Percentiles rank a stretch among this genome's conserved stretches.
These are phyloP conservation scores for Colletotrichum musae DNA, from an alignment of 2,329 filamentous ascomycete genomes.

Conservation along the genomic window DNA sequence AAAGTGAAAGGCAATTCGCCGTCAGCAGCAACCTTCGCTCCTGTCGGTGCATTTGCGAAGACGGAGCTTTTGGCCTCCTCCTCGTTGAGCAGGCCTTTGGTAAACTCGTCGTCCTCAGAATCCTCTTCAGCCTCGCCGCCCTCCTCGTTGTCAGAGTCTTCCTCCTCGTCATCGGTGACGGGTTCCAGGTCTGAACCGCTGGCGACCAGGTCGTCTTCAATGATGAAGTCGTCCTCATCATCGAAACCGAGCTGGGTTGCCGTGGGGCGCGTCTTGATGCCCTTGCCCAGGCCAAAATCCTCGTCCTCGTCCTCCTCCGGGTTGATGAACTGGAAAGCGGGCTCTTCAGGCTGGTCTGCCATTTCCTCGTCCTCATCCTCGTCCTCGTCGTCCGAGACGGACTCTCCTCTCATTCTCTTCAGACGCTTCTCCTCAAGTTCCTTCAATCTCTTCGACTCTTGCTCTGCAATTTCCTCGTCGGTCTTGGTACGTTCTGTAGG, in stretches of 20 bases:
- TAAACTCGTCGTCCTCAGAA: conserved; percentile 78
- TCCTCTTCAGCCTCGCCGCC: conserved; percentile 53
- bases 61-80: conserved; percentile 68
- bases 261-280: conserved; percentile 69
- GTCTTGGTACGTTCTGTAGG: conserved; percentile 93
- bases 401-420: conserved; percentile 89
- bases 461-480: conserved; percentile 85
- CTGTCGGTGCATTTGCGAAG: conserved; percentile 53
- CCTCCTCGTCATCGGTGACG: conserved; percentile 67
- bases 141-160: conserved; percentile 60
- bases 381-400: conserved; percentile 76
- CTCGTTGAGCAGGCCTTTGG: conserved; percentile 75
- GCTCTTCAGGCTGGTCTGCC: conserved; percentile 49
- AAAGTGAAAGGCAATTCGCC: conserved; percentile 82
- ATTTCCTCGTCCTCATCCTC: conserved; percentile 61
- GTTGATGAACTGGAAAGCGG: conserved; percentile 51
- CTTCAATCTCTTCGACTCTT: conserved; percentile 82
- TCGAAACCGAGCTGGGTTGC: conserved; percentile 81
- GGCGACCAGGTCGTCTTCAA: conserved; percentile 90
- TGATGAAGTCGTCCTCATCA: conserved; percentile 93
- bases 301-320: conserved; percentile 62
- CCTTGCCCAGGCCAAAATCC: conserved; percentile 72
- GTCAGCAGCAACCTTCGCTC: conserved; percentile 60
- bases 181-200: conserved; percentile 80
- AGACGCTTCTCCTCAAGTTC: conserved; percentile 87